Base-by-base conservation (phyloP, 2,329 filamentous ascomycete species). In the Cercospora nicotianae region DNA sequence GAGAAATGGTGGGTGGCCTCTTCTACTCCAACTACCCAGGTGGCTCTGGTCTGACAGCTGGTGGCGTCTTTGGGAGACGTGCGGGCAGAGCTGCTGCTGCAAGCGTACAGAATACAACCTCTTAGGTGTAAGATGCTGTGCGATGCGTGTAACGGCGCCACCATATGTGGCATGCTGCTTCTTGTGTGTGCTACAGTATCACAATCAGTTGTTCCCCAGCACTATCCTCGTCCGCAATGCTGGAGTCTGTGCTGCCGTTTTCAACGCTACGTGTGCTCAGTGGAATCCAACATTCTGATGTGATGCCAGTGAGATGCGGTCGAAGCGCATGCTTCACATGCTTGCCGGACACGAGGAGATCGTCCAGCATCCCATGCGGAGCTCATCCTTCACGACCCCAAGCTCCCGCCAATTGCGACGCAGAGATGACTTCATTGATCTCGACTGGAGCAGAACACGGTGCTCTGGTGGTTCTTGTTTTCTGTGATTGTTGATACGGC, bases 1-100 rank as follows among this genome's bases (percentile, higher is more conserved):
- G 89, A 0, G 89, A 91, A 77, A 89, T 91, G 86, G 73, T 91
- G 1, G 89, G 89, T 1, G 87, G 87, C 0, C 73, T 90, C 20
- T 90, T 90, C 71, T 87, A 87, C 73, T 81, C 82, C 12, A 90
- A 90, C 70, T 90, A 89, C 72, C 87, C 87, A 0, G 87, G 87
- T 4, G 87, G 88, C 0, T 87, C 85, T 72, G 87, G 87, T 0
- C 76, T 90, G 76, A 89, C 87, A 0, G 84, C 86, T 20, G 87
- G 87, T 0, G 81, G 85, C 0, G 86, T 89, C 0, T 84, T 85
- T 79, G 83, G 82, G 16, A 75, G 82, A 16, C 75, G 80, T 62
- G 83, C 83, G 62, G 83, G 82, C 26, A 67, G 60, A 60, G 72
- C 74, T 23, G 78, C 77, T 6, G 75, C 76, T 9, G 61, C 70